Evolutionary conservation across 306 rosid species (phyloP), one percentile per base, ranked within the genome.

Genomic region (Cyclanthera cordifolia): DNA sequence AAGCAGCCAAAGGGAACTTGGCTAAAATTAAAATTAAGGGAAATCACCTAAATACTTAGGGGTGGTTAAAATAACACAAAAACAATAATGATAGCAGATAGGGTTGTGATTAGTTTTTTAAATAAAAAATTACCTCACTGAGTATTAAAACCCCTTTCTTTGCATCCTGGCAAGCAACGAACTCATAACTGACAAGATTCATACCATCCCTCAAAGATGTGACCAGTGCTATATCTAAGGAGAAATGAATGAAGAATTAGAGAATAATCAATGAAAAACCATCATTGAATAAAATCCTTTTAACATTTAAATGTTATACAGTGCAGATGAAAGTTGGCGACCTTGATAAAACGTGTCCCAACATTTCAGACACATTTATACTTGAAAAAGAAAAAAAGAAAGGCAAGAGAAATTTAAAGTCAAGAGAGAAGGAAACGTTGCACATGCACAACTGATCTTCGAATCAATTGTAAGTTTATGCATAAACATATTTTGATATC

Each of bases 161-260:
- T 78, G 81, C 78, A 57, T 79, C 91, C 76, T 90, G 95, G 88
- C 96, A 87, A 21, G 96, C 96, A 69, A 90, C 96, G 78, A 79
- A 90, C 79, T 90, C 96, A 60, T 90, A 90, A 71, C 95, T 90
- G 69, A 90, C 95, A 69, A 90, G 95, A 84, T 90, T 90, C 96
- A 90, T 90, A 67, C 96, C 96, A 69, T 90, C 95, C 77, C 95
- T 85, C 77, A 90, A 76, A 32, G 96, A 90, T 23, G 95, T 90
- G 73, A 90, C 91, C 39, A 90, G 82, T 53, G 88, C 95, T 67
- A 90, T 83, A 72, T 92, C 98, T 81, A 85, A n/a, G 55, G 56
- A 77, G 77, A 21, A 69, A 41, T 59, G 39, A 23, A 74, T 15
- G 6, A 25, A 45, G 45, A 74, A 60, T 54, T 50, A 77, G 21